Percentiles rank a stretch among this genome's conserved stretches.
phyloP scores from a whole-genome alignment of 164 flowering plant genomes.

The Paratinospora sagittata region DNA sequence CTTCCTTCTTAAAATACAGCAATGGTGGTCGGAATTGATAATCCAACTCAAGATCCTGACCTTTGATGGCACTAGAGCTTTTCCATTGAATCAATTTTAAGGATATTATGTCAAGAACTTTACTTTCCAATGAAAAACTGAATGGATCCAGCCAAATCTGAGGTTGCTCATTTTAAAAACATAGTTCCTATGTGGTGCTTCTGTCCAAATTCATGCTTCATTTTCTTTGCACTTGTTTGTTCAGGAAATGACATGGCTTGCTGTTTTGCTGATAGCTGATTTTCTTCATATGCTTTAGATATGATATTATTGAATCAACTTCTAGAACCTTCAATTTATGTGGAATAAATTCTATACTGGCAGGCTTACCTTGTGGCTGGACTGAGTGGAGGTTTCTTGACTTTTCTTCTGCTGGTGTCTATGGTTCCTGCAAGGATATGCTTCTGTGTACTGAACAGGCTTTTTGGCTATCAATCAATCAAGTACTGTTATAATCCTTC shows the following conservation, averaged over 20 bases:
- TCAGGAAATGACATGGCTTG: background rate
- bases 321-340: background rate
- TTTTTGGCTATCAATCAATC: conserved; percentile 44
- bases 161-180: background rate
- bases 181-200: background rate
- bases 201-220: background rate
- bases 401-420: conserved; percentile 43
- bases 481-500: conserved; percentile 35
- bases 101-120: no score
- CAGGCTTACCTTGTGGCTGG: conserved; percentile 81
- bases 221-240: background rate
- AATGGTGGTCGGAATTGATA: no score
- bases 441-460: conserved; percentile 34
- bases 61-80: no score
- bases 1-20: no score
- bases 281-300: background rate
- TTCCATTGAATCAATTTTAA: no score
- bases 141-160: no score
- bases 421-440: conserved; percentile 74
- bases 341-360: conserved; percentile 14
- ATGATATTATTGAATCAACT: background rate
- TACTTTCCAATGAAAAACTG: no score
- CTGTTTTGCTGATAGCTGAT: background rate
- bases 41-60: no score
- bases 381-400: conserved; percentile 84